Evolutionary conservation across 73 alveolate species (phyloP), one percentile per base, ranked within the genome.

Genomic region (Paramecium bursaria): DNA sequence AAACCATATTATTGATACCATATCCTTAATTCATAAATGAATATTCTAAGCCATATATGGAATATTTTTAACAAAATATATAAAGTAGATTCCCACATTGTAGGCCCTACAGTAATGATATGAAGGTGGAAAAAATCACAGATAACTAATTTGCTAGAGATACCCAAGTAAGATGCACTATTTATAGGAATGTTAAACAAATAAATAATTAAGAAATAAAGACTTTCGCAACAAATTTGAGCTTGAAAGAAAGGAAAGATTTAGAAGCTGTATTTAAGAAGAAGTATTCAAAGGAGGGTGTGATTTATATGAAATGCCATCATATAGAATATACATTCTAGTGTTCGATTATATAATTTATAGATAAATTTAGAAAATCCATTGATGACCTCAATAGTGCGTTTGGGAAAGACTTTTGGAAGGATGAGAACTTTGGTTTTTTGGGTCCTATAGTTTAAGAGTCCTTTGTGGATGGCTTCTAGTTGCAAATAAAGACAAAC

Each of bases 401-500:
- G 42, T 15, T 31, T 29, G 7, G 57, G 35, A 4, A 33, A 61
- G 15, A 46, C 31, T 61, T 61, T 61, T 61, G 42, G 21, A 31
- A 35, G 14, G 27, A 61, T 33, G 3, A 42, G 7, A 61, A 61
- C n/a, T 14, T 61, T 15, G 80, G 80, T 19, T 61, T 17, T 17
- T 33, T 23, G 19, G 80, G 80, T 5, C 80, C 80, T 14, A 35
- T 9, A 29, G 6, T 61, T 9, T 35, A 61, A 35, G 46, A 61
- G 42, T 14, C 35, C 47, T 35, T 61, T 7, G 31, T 61, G 31
- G 80, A 61, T 35, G 80, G 80, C 19, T 61, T 61, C 21, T 39
- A 61, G 26, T 61, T 61, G 42, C 57, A 61, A 35, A 61, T 61
- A 31, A 61, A 30, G 4, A 52, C 23, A 39, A 39, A 39, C 6